These are phyloP conservation scores for Cyberlindnera maclurae DNA, from an alignment of 805 yeast species.

Conservation along the genomic window DNA sequence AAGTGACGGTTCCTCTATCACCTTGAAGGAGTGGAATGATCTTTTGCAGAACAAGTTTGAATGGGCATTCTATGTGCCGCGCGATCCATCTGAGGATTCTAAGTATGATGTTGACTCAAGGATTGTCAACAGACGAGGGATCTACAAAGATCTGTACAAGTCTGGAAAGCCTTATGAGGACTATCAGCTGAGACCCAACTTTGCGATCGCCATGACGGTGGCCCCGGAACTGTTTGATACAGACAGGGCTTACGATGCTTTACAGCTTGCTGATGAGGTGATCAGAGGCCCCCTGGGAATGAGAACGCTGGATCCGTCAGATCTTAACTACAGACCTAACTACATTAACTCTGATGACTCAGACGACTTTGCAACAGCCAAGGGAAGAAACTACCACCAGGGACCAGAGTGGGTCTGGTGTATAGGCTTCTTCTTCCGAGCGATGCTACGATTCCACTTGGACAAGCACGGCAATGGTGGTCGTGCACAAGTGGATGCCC, in stretches of 20 bases:
- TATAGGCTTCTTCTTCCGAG: conserved; percentile 80
- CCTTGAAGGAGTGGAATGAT: conserved; percentile 65
- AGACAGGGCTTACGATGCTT: conserved; percentile 53
- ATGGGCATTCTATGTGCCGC: conserved; percentile 69
- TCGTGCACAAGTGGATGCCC: conserved; percentile 31
- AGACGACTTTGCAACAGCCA: conserved; percentile 83
- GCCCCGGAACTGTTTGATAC: conserved; percentile 86
- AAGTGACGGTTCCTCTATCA: conserved; percentile 49
- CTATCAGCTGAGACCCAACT: conserved; percentile 88
- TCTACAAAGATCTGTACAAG: conserved; percentile 79
- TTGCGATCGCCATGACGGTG: conserved; percentile 86
- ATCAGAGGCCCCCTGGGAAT: conserved; percentile 89
- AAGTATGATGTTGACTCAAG: conserved; percentile 53
- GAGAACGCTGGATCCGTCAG: conserved; percentile 88
- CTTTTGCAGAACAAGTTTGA: conserved; percentile 72
- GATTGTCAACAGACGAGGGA: conserved; percentile 83
- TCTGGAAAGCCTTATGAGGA: conserved; percentile 89
- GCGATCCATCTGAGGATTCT: conserved; percentile 50
- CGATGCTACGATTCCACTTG: conserved; percentile 51
- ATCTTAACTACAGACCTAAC: conserved; percentile 85
- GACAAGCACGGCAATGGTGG: conserved; percentile 29
- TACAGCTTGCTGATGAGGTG: conserved; percentile 61
- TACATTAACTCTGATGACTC: conserved; percentile 76
- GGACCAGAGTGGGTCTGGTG: conserved; percentile 99
- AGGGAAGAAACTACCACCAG: conserved; percentile 95